These are phyloP conservation scores for Pseudocercospora musae DNA, from an alignment of 2,329 filamentous ascomycete genomes.

Conservation along the genomic window DNA sequence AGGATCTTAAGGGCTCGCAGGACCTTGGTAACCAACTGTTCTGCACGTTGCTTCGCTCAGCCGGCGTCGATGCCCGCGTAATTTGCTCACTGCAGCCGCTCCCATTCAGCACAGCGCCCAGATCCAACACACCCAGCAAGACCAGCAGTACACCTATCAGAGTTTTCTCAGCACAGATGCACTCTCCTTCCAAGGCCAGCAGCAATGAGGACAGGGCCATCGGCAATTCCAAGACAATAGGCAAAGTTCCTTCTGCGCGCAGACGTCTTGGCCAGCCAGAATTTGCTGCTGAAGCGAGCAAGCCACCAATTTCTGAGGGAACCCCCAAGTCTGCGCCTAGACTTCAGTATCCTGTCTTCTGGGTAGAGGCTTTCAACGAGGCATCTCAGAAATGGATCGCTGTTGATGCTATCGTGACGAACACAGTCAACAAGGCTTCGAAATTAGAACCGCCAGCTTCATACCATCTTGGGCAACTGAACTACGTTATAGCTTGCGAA, in stretches of 20 bases:
- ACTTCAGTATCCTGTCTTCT: slow-evolving; percentile 80
- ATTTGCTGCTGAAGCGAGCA: slow-evolving; percentile 18
- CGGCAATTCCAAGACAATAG: slow-evolving; percentile 18
- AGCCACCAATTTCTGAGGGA: slow-evolving; percentile 20
- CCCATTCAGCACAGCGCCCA: slow-evolving; percentile 58
- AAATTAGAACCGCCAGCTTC: slow-evolving; percentile 79
- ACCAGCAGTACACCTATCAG: slow-evolving; percentile 36
- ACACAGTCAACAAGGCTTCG: slow-evolving; percentile 70
- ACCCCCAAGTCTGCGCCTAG: slow-evolving; percentile 56
- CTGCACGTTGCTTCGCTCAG: slow-evolving; percentile 78
- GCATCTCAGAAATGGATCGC: slow-evolving; percentile 89
- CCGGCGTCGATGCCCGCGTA: slow-evolving; percentile 75
- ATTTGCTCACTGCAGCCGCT: slow-evolving; percentile 88
- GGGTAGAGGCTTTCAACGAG: slow-evolving; percentile 87
- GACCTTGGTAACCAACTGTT: slow-evolving; percentile 89
- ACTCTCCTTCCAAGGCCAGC: neutral
- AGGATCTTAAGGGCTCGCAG: slow-evolving; percentile 70
- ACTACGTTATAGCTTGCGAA: slow-evolving; percentile 83
- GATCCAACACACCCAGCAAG: slow-evolving; percentile 43
- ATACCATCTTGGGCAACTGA: slow-evolving; percentile 72
- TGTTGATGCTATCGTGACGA: slow-evolving; percentile 79
- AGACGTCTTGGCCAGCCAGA: slow-evolving; percentile 35
- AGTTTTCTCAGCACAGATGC: slow-evolving; percentile 28
- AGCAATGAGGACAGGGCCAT: slow-evolving; percentile 24
- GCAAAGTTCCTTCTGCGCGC: slow-evolving; percentile 31